Conservation (phyloP, 177 flowering plant species). For the Vitis hybrid region DNA sequence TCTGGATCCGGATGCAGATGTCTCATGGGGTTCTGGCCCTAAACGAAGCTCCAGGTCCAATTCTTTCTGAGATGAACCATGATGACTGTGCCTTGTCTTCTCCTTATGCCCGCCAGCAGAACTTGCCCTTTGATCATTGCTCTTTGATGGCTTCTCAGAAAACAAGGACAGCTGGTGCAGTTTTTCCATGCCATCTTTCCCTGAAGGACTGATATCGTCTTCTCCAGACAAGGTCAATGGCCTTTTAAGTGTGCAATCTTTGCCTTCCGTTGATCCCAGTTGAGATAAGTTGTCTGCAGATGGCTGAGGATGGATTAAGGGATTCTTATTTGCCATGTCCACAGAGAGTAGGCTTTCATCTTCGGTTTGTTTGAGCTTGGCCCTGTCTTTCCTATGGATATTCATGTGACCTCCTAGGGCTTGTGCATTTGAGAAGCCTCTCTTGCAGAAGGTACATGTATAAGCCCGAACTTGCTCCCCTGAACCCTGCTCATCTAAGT, state of each 20-base stretch:
- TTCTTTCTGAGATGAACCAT: not conserved
- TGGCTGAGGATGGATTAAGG: not conserved
- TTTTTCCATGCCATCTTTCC: not conserved
- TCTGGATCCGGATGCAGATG: not conserved
- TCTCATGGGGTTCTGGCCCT: constrained; percentile 30
- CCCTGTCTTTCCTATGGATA: constrained; percentile 47
- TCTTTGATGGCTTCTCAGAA: constrained; percentile 3
- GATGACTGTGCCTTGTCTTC: not conserved
- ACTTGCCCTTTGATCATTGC: not conserved
- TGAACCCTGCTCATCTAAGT: constrained; percentile 8
- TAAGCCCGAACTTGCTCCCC: constrained; percentile 24
- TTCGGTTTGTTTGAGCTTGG: constrained; percentile 29
- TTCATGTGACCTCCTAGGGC: constrained; percentile 61
- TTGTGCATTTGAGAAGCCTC: constrained; percentile 49
- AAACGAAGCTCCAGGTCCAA: constrained; percentile 46
- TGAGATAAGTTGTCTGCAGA: not conserved
- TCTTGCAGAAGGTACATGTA: constrained; percentile 41
- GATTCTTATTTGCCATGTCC: constrained; percentile 7
- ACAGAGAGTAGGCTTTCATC: constrained; percentile 14
- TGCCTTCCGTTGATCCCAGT: not conserved
- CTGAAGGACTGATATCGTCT: no score
- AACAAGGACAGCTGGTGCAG: constrained; percentile 18
- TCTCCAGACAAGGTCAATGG: not conserved
- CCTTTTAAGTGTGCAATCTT: not conserved
- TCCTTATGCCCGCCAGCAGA: not conserved